Conservation (phyloP, 192 early-diverging fungal species). For the Rhizophagus clarus region DNA sequence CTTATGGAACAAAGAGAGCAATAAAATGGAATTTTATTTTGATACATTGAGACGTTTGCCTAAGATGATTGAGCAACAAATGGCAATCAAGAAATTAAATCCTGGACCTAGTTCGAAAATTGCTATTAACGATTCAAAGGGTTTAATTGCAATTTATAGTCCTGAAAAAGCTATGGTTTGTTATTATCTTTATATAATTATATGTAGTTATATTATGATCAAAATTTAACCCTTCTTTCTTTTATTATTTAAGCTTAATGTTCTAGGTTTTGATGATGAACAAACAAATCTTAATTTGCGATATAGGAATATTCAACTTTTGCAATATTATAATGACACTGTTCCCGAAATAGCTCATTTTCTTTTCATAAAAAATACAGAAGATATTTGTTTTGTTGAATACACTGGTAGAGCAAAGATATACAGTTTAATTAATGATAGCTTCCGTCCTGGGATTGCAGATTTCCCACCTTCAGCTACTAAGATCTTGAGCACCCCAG, state of each 20-base stretch:
- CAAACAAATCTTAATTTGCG: conserved; percentile 6
- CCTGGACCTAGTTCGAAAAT: not conserved
- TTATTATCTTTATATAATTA: not conserved
- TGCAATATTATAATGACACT: conserved; percentile 27
- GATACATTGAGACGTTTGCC: not conserved
- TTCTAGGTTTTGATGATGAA: conserved; percentile 29
- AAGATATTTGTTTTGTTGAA: conserved; percentile 28
- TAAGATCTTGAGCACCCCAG: conserved; percentile 5
- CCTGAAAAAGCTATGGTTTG: conserved; percentile 16
- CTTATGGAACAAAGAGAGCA: not conserved
- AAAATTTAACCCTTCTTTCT: not conserved
- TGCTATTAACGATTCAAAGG: conserved; percentile 30
- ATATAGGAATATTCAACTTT: conserved; percentile 29
- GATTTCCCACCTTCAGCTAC: conserved; percentile 13
- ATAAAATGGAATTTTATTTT: conserved; percentile 21
- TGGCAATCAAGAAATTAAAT: not conserved
- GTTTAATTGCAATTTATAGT: conserved; percentile 29
- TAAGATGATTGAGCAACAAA: not conserved
- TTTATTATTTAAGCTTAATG: conserved; percentile 21
- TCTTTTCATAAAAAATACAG: conserved; percentile 30
- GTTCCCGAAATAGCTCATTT: conserved; percentile 24
- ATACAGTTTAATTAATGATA: conserved; percentile 27
- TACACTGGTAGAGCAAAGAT: conserved; percentile 5
- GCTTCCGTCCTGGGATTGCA: conserved; percentile 18
- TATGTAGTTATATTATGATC: not conserved